phyloP scores from a whole-genome alignment of 768 basidiomycete species.

The Ramaria sp. region DNA sequence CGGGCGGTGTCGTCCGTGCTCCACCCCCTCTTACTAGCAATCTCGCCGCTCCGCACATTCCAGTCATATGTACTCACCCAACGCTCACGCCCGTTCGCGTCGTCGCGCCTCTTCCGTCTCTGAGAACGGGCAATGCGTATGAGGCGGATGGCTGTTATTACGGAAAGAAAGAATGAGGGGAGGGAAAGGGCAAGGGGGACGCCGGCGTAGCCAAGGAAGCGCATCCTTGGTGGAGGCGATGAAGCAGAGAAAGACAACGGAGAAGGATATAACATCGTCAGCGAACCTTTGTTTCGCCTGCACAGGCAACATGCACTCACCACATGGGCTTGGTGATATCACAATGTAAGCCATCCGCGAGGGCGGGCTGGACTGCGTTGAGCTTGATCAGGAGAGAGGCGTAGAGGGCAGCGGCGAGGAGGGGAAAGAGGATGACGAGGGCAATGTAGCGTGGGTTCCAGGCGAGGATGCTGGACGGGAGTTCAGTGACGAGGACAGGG shows the following conservation, averaged over 20 bases:
- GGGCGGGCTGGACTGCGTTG: slow-evolving; percentile 31
- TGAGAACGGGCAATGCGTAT: too few relatives aligned
- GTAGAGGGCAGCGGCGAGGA: slow-evolving; percentile 33
- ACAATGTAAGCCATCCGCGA: slow-evolving; percentile 42
- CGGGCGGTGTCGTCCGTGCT: too few relatives aligned
- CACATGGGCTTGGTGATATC: slow-evolving; percentile 49
- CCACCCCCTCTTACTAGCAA: too few relatives aligned
- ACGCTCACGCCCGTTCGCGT: background rate
- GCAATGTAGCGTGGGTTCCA: slow-evolving; percentile 39
- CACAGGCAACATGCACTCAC: slow-evolving; percentile 20
- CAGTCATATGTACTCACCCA: too few relatives aligned
- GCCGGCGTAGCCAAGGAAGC: slow-evolving; percentile 55
- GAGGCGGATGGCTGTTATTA: slow-evolving; percentile 24
- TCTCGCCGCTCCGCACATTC: too few relatives aligned
- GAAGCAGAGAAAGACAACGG: slow-evolving; percentile 1
- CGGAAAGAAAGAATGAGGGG: slow-evolving; percentile 42
- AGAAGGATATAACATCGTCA: background rate
- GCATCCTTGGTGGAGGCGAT: slow-evolving; percentile 33
- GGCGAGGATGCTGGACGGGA: slow-evolving; percentile 27
- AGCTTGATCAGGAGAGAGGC: slow-evolving; percentile 32
- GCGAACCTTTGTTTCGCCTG: too few relatives aligned
- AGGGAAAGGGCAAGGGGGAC: slow-evolving; percentile 38
- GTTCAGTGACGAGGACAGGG: background rate
- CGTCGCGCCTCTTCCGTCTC: background rate
- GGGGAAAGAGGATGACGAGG: slow-evolving; percentile 38